Conservation (phyloP, 306 rosid genomes). For the Trichosanthes truncata region DNA sequence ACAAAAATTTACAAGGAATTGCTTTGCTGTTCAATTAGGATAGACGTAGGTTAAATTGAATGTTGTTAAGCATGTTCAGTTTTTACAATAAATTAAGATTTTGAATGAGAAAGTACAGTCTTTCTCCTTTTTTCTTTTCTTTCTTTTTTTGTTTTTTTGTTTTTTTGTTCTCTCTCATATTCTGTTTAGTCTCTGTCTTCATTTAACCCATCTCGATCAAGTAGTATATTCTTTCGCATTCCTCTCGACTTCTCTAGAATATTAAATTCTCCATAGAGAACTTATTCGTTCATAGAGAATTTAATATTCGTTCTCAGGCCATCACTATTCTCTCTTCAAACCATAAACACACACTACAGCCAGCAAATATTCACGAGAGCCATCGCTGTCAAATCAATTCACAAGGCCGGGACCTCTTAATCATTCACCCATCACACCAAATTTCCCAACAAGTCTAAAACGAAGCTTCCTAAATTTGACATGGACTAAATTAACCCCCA, state of each 20-base stretch:
- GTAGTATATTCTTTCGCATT: neutral
- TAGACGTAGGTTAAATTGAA: neutral
- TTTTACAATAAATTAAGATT: neutral
- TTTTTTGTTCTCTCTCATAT: neutral
- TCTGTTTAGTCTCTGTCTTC: neutral
- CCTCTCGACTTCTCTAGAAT: neutral
- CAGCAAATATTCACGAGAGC: neutral
- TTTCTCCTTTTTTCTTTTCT: too few relatives aligned
- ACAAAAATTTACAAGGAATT: too few relatives aligned
- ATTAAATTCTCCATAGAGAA: neutral
- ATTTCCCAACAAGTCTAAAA: neutral
- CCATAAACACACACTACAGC: neutral
- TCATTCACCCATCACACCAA: neutral
- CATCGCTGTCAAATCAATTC: neutral
- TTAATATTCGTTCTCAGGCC: neutral
- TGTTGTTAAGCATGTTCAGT: neutral
- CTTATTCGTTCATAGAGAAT: neutral
- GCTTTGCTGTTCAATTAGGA: neutral
- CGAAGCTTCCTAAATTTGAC: neutral
- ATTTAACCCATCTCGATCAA: neutral
- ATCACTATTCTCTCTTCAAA: neutral
- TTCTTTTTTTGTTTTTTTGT: too few relatives aligned
- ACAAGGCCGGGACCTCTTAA: neutral
- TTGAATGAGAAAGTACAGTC: too few relatives aligned
- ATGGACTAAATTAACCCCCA: neutral